phyloP scores from a whole-genome alignment of 1,284 basidiomycete species.

The Ustilago sp. region DNA sequence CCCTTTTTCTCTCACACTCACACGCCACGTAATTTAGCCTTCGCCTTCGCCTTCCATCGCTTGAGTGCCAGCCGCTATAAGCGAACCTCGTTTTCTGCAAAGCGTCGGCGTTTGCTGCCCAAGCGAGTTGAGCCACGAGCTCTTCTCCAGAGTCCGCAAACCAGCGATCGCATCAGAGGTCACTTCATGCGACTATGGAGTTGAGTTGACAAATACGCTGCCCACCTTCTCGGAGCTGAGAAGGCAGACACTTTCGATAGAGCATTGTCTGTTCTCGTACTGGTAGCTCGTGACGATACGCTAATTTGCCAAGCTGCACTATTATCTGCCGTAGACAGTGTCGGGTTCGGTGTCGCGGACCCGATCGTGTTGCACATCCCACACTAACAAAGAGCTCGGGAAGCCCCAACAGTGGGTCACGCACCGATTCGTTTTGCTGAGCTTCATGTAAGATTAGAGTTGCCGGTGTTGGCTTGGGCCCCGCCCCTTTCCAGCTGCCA shows the following conservation, averaged over 20 bases:
- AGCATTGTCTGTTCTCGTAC: neutral
- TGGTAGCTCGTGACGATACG: neutral
- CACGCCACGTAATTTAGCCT: neutral
- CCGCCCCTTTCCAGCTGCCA: neutral
- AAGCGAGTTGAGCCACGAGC: slow-evolving; percentile 16
- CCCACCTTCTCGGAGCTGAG: too few relatives aligned
- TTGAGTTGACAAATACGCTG: neutral
- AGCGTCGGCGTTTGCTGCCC: slow-evolving; percentile 16
- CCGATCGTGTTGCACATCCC: neutral
- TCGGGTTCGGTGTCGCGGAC: slow-evolving; percentile 3
- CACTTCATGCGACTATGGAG: too few relatives aligned
- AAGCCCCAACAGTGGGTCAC: neutral
- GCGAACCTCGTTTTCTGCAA: neutral
- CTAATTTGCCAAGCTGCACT: neutral
- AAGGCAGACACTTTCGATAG: neutral
- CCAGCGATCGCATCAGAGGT: neutral
- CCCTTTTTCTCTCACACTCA: neutral
- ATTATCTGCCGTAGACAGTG: neutral
- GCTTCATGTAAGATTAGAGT: neutral
- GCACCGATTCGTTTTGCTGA: neutral
- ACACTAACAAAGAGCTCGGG: neutral
- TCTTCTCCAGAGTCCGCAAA: neutral
- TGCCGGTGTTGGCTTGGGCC: neutral
- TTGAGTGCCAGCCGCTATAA: neutral
- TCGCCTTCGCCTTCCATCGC: slow-evolving; percentile 13